These are phyloP conservation scores for Malassezia arunalokei DNA, from an alignment of 1,284 basidiomycete species.

Conservation along the genomic window DNA sequence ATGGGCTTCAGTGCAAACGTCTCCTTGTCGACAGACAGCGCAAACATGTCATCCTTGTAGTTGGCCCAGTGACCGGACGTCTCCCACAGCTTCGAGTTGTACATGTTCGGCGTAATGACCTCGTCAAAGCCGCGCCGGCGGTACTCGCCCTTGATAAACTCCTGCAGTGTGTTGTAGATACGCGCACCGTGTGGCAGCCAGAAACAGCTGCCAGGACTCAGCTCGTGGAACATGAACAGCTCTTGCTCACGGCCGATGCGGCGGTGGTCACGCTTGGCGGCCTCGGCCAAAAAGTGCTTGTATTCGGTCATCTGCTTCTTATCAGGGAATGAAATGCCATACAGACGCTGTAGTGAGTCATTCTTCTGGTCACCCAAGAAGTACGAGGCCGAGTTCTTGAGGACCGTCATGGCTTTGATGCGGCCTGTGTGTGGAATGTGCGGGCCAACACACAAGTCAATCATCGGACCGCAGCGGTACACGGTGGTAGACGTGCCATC, in stretches of 20 bases:
- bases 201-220: constrained; percentile 88
- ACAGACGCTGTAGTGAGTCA: constrained; percentile 90
- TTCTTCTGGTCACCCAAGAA: constrained; percentile 91
- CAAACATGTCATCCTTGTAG: constrained; percentile 80
- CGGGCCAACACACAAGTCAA: constrained; percentile 92
- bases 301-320: constrained; percentile 89
- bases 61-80: constrained; percentile 98
- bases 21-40: constrained; percentile 86
- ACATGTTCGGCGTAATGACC: constrained; percentile 95
- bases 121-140: constrained; percentile 50
- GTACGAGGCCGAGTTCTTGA: constrained; percentile 84
- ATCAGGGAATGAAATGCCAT: constrained; percentile 98
- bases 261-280: constrained; percentile 90
- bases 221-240: constrained; percentile 94
- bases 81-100: constrained; percentile 91
- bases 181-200: constrained; percentile 93
- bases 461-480: constrained; percentile 96
- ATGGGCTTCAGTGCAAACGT: constrained; percentile 63
- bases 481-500: constrained; percentile 95
- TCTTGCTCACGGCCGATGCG: constrained; percentile 63
- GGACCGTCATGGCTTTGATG: constrained; percentile 60
- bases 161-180: constrained; percentile 87
- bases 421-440: constrained; percentile 95
- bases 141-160: constrained; percentile 58
- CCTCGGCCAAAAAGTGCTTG: constrained; percentile 90